Conservation (phyloP, 1,139 yeast genomes). For the Nakaseomyces kungkrabaensis region DNA sequence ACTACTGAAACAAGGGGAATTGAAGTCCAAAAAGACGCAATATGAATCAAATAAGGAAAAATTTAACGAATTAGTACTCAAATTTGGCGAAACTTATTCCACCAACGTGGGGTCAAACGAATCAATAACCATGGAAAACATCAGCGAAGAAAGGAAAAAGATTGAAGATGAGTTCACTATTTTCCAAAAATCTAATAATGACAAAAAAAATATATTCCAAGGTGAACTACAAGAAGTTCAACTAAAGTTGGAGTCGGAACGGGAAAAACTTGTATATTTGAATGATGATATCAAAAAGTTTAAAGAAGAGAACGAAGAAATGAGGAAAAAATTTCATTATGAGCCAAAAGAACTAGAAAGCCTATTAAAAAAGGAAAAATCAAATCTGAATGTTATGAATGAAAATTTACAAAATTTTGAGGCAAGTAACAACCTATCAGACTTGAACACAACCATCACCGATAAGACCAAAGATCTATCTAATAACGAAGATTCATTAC, state of each 20-base stretch:
- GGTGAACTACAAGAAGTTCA: background rate
- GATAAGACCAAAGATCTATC: constrained; percentile 34
- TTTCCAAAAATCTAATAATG: background rate
- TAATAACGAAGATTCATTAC: constrained; percentile 44
- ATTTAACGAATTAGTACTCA: background rate
- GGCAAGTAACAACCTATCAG: constrained; percentile 29
- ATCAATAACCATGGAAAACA: background rate
- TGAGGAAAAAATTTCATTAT: constrained; percentile 26
- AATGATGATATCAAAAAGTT: constrained; percentile 15
- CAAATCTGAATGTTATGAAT: constrained; percentile 10
- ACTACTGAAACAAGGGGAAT: constrained; percentile 48
- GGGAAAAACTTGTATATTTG: background rate
- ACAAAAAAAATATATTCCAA: background rate
- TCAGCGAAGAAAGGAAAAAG: background rate
- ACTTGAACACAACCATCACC: constrained; percentile 34
- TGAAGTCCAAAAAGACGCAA: constrained; percentile 39
- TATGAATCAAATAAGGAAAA: constrained; percentile 16
- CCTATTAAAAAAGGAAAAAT: constrained; percentile 11
- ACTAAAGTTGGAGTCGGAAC: background rate
- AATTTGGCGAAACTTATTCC: background rate
- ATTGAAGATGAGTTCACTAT: background rate
- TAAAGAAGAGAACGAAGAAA: constrained; percentile 7
- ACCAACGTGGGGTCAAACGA: background rate
- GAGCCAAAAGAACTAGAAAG: constrained; percentile 25
- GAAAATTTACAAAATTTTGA: constrained; percentile 31